Conservation (phyloP, 768 basidiomycete genomes). For the Peribolospora baueri region DNA sequence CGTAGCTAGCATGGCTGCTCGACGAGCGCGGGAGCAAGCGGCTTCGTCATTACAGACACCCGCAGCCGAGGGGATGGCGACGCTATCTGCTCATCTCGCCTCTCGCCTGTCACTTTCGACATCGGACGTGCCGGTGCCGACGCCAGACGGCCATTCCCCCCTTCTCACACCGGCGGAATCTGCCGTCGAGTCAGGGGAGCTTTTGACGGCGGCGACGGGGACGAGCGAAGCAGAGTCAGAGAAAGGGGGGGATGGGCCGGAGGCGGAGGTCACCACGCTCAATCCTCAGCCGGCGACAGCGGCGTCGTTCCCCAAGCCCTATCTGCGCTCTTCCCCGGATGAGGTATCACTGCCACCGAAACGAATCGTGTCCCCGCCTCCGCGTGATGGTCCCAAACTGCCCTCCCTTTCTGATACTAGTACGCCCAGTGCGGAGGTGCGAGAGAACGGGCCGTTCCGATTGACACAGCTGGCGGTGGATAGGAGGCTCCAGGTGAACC, state of each 20-base stretch:
- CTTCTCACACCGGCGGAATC: neutral
- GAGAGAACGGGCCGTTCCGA: conserved; percentile 29
- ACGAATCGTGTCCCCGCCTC: neutral
- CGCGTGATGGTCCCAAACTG: too few relatives aligned
- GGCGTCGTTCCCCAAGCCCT: neutral
- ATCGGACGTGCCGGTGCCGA: too few relatives aligned
- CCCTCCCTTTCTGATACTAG: too few relatives aligned
- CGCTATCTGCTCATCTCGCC: too few relatives aligned
- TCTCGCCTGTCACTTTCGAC: too few relatives aligned
- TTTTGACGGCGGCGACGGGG: neutral
- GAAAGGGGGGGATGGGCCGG: too few relatives aligned
- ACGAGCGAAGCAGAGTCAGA: too few relatives aligned
- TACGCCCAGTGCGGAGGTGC: too few relatives aligned
- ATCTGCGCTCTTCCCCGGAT: neutral
- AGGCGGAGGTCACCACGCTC: neutral
- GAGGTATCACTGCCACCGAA: neutral
- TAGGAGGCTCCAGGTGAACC: conserved; percentile 66
- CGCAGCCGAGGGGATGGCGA: too few relatives aligned
- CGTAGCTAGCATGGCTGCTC: neutral
- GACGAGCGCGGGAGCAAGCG: too few relatives aligned
- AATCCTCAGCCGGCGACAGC: neutral
- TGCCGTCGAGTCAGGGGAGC: neutral
- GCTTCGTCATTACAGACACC: too few relatives aligned
- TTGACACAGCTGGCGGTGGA: conserved; percentile 73
- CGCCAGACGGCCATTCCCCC: too few relatives aligned